Base-by-base conservation (phyloP, 352 stramenopile species). In the Globisporangium nodosum region DNA sequence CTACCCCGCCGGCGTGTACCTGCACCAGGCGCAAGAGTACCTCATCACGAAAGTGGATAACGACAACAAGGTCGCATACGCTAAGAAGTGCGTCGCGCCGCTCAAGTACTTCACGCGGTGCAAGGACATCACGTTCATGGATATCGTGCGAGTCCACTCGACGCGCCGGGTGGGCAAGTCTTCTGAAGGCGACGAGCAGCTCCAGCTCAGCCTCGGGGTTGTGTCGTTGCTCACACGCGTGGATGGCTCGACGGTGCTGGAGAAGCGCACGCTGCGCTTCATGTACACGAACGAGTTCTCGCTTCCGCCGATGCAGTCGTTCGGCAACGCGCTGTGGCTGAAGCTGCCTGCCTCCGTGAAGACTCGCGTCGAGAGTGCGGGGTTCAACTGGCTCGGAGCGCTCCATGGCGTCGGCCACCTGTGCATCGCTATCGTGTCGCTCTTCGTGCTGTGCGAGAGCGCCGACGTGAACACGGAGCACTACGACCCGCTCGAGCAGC, bases 271-370 rank as follows among this genome's bases (percentile, higher is more conserved):
- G 16, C 81, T 90, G 69, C 64, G 71, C 33, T 59, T 81, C 42
- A 63, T 99, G 52, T 82, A 88, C 52, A 74, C 80, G 31, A 92
- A 87, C 50, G 91, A 98, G 59, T 97, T 99, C 58, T 89, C 83
- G 0, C 73, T 99, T n/a, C 97, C 97, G 15, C 86, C 82, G 0
- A 96, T 99, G 84, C 89, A 99, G 73, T 94, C 86, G 54, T 95
- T 97, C 48, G 98, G 93, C 7, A 83, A 96, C 63, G 96, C 87
- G 9, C 61, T 98, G 13, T 99, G 97, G 97, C 69, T 99, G 15
- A 96, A 99, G 68, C 69, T 98, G 5, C 89, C 92, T 8, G 54
- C 67, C 35, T 31, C 52, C 37, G 45, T 95, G 13, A 67, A 68
- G 35, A 56, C 69, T 0, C 27, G 71, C 18, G 71, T 93, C 0